Conservation (phyloP, 2,329 filamentous ascomycete genomes). For the Trichophyton verrucosum region DNA sequence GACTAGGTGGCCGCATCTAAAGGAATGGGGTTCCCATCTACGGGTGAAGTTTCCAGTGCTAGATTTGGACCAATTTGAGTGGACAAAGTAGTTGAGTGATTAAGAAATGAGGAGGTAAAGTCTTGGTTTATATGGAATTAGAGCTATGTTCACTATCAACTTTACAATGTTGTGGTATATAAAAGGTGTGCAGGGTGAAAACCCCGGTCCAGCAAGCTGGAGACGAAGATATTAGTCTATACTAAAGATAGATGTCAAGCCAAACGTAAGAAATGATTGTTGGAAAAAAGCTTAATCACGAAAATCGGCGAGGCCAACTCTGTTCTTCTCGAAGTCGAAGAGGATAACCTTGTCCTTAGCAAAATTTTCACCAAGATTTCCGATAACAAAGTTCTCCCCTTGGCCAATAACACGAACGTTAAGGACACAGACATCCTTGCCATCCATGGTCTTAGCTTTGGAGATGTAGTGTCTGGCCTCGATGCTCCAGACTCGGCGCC, state of each 20-base stretch:
- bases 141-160: not conserved
- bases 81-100: not conserved
- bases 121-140: not conserved
- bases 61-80: not conserved
- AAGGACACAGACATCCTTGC: slow-evolving; percentile 13
- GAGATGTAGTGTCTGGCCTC: slow-evolving; percentile 13
- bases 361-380: slow-evolving; percentile 16
- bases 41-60: not conserved
- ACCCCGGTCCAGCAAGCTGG: not conserved
- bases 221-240: not conserved
- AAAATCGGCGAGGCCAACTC: slow-evolving; percentile 14
- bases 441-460: slow-evolving; percentile 5
- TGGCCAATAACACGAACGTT: slow-evolving; percentile 14
- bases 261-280: not conserved
- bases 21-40: not conserved
- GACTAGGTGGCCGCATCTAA: not conserved
- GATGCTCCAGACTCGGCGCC: slow-evolving; percentile 14
- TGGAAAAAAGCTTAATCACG: slow-evolving; percentile 7
- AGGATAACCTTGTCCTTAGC: slow-evolving; percentile 16
- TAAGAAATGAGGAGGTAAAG: not conserved
- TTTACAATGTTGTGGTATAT: not conserved
- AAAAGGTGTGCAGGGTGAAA: not conserved
- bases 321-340: slow-evolving; percentile 14
- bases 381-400: slow-evolving; percentile 13
- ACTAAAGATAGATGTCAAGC: not conserved